phyloP scores from a whole-genome alignment of 495 filamentous ascomycete genomes.

The Hypomontagnella submonticulosa region DNA sequence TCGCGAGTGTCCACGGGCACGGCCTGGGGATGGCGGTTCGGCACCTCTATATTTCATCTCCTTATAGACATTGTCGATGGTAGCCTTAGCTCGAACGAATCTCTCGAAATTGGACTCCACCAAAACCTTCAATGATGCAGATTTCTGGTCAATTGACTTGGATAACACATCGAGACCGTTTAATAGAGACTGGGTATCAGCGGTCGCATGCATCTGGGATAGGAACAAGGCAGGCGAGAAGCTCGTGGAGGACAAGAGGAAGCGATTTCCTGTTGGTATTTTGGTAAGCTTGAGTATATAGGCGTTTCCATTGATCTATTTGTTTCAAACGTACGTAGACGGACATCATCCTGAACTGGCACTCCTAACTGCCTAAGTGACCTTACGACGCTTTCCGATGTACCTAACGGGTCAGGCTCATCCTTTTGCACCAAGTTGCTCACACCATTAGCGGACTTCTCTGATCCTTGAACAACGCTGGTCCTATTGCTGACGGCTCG shows the following conservation, averaged over 20 bases:
- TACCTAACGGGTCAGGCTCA: constrained; percentile 89
- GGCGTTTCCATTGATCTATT: not conserved
- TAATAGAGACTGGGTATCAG: constrained; percentile 80
- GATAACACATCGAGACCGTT: constrained; percentile 84
- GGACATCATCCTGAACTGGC: constrained; percentile 84
- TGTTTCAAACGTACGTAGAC: constrained; percentile 69
- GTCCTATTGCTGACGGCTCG: constrained; percentile 72
- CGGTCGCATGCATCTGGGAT: constrained; percentile 86
- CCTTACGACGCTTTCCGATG: constrained; percentile 82
- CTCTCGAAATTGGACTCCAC: constrained; percentile 98
- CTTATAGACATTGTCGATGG: constrained; percentile 96
- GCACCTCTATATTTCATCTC: constrained; percentile 93
- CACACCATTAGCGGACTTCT: constrained; percentile 70
- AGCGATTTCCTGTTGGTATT: constrained; percentile 76
- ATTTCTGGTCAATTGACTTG: constrained; percentile 94
- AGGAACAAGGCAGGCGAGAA: constrained; percentile 94
- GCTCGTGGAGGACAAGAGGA: constrained; percentile 92
- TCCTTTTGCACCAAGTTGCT: constrained; percentile 86
- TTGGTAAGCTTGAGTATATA: constrained; percentile 6
- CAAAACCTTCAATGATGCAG: constrained; percentile 90
- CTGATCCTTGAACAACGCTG: constrained; percentile 73
- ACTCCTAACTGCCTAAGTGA: constrained; percentile 79
- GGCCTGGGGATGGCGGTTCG: constrained; percentile 63
- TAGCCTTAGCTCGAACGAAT: constrained; percentile 94
- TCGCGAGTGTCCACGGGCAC: constrained; percentile 64